Evolutionary conservation across 176 grass and related monocot genomes (phyloP).

Genomic region (Eleusine coracana): DNA sequence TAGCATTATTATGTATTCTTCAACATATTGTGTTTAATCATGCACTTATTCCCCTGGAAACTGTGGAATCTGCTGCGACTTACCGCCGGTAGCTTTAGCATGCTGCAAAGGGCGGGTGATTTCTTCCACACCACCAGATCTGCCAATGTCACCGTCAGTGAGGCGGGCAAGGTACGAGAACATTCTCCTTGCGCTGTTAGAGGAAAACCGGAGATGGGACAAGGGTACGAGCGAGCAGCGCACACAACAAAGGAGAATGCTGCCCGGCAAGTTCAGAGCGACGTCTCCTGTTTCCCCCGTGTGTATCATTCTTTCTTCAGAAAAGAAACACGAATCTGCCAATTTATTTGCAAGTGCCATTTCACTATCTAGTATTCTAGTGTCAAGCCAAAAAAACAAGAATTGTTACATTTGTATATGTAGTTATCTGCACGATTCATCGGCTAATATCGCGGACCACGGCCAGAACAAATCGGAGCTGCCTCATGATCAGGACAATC

Average conservation of each 20-base stretch:
- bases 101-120: not conserved
- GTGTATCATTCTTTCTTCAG: not conserved
- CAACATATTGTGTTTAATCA: not conserved
- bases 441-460: not conserved
- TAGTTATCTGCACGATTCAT: not conserved
- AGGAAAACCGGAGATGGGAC: not conserved
- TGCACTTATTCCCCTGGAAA: not conserved
- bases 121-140: not conserved
- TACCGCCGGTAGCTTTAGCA: not conserved
- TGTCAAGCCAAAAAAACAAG: not conserved
- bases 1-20: not conserved
- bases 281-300: no score
- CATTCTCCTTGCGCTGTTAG: not conserved
- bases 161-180: not conserved
- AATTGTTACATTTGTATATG: not conserved
- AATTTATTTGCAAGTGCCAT: not conserved
- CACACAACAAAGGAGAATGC: conserved; percentile 19
- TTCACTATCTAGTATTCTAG: not conserved
- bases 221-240: not conserved
- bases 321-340: not conserved
- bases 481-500: not conserved
- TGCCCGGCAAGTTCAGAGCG: not conserved
- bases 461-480: not conserved
- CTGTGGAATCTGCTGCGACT: conserved; percentile 1
- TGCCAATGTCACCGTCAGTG: conserved; percentile 3